phyloP scores from a whole-genome alignment of 2,329 filamentous ascomycete genomes.

The Hymenoscyphus fraxineus region DNA sequence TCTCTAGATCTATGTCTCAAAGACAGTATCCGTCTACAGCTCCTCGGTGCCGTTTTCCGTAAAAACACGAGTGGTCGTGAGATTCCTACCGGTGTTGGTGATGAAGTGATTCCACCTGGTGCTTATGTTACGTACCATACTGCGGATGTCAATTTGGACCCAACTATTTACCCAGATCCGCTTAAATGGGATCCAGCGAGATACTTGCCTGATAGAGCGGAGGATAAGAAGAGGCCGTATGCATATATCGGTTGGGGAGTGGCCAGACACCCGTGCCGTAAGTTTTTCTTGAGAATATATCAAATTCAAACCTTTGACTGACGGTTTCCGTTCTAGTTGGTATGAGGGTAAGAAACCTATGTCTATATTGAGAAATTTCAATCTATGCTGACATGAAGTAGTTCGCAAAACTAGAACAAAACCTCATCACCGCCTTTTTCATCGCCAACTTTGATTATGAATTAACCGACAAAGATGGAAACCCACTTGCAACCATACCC shows the following conservation, averaged over 20 bases:
- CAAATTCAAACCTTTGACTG: too few relatives aligned
- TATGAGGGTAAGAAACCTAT: slow-evolving; percentile 26
- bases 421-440: slow-evolving; percentile 47
- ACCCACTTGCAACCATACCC: slow-evolving; percentile 32
- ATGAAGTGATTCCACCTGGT: slow-evolving; percentile 47
- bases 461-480: slow-evolving; percentile 41
- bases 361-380: not conserved
- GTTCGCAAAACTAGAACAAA: slow-evolving; percentile 52
- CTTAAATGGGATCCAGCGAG: slow-evolving; percentile 47
- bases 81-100: slow-evolving; percentile 42
- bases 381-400: slow-evolving; percentile 13
- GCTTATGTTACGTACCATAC: slow-evolving; percentile 45
- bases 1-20: slow-evolving; percentile 48
- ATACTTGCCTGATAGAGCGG: slow-evolving; percentile 44
- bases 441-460: slow-evolving; percentile 46
- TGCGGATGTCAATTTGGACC: slow-evolving; percentile 48
- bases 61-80: slow-evolving; percentile 46
- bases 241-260: slow-evolving; percentile 20
- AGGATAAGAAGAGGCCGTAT: slow-evolving; percentile 36
- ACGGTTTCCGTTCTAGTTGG: slow-evolving; percentile 20
- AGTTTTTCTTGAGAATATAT: slow-evolving; percentile 12
- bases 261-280: slow-evolving; percentile 38
- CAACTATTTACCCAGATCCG: slow-evolving; percentile 46
- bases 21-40: slow-evolving; percentile 50
- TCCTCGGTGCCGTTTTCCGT: slow-evolving; percentile 47